Percentiles rank a stretch among this genome's conserved stretches.
Evolutionary conservation across 2,329 filamentous ascomycete species (phyloP).

Genomic region (Fusarium neocosmosporiellum): DNA sequence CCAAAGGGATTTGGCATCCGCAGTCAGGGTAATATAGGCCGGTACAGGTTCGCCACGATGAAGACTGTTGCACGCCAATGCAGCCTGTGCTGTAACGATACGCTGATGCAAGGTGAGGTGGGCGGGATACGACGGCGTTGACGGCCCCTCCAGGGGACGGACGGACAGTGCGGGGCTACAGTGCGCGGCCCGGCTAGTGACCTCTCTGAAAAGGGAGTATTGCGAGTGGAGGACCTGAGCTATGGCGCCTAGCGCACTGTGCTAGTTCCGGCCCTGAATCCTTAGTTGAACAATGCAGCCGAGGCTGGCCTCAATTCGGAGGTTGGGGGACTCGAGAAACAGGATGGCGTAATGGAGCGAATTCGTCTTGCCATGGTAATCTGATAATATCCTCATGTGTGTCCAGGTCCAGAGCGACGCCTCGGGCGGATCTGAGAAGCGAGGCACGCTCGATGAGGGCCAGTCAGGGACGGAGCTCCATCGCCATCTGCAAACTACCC

Average conservation of each 20-base stretch:
- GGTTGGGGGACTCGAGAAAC: conserved; percentile 30
- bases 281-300: conserved; percentile 24
- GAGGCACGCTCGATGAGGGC: conserved; percentile 6
- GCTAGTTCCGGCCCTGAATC: conserved; percentile 15
- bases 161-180: conserved; percentile 32
- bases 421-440: not conserved
- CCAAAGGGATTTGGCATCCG: conserved; percentile 17
- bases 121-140: conserved; percentile 24
- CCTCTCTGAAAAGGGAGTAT: not conserved
- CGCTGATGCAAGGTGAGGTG: conserved; percentile 43
- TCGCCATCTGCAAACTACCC: conserved; percentile 41
- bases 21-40: conserved; percentile 1
- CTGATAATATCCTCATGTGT: conserved; percentile 16
- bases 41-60: conserved; percentile 28
- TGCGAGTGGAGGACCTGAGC: not conserved
- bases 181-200: not conserved
- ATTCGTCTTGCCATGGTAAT: conserved; percentile 23
- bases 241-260: conserved; percentile 26
- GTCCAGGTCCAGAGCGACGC: not conserved
- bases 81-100: conserved; percentile 41
- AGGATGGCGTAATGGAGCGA: conserved; percentile 35
- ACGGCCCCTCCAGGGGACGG: not conserved
- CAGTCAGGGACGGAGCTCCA: conserved; percentile 30
- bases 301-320: conserved; percentile 32
- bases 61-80: conserved; percentile 25